Evolutionary conservation across 2,329 filamentous ascomycete species (phyloP), one percentile per base, ranked within the genome.

Genomic region (Penicillium digitatum): DNA sequence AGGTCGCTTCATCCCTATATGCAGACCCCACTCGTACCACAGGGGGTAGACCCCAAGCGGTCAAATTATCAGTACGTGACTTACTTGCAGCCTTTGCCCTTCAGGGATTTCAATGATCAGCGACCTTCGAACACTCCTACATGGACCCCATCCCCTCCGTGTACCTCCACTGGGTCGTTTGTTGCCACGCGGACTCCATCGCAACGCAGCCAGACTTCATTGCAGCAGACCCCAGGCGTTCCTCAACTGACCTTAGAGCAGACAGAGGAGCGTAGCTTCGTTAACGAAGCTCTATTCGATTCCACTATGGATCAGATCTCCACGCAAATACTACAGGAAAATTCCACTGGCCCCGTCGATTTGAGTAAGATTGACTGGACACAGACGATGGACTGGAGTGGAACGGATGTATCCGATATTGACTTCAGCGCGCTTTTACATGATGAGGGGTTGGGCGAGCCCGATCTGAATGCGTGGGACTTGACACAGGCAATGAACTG

Each of bases 21-120:
- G 43, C 5, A 31, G 3, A 31, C 27, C 14, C 8, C 16, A n/a
- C 35, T 47, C n/a, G 6, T 35, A 1, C 26, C 43, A 26, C 39
- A 38, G 52, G 10, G 1, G 6, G 26, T 18, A 29, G 20, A 51
- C 12, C 18, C 5, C 10, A 20, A 11, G 9, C 39, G 52, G 20
- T 51, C 52, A 22, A 55, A 55, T 22, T 55, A 55, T 27, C 52
- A 55, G 22, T 55, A 55, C 22, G 47, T 45, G 11, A 55, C 39
- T 31, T 55, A 51, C 39, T 31, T 55, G 32, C 52, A 55, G 47
- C 52, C 52, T 10, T 42, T 51, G 10, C 52, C 52, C 9, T 55
- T 55, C 7, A 18, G 32, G 10, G 14, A 32, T 10, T 51, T 39
- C 16, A 40, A 18, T 22, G 9, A 39, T 1, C 52, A 55, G 40